Evolutionary conservation across 2,329 filamentous ascomycete species (phyloP).

Genomic region (Coleophoma crateriformis): DNA sequence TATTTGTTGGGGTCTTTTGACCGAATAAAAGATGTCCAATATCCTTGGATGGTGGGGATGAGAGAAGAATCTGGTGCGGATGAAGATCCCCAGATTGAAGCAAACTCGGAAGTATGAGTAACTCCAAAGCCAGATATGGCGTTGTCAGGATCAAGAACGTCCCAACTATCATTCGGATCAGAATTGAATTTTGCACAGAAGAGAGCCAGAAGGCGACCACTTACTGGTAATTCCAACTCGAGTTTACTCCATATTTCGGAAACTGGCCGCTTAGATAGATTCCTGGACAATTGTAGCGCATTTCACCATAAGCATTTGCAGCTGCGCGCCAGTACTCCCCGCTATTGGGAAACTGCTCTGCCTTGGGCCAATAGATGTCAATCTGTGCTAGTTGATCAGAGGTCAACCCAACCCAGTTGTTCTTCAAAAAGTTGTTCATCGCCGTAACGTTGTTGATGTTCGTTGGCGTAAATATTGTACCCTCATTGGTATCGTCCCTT

Average conservation of each 20-base stretch:
- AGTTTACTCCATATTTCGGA: constrained; percentile 24
- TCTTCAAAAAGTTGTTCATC: constrained; percentile 48
- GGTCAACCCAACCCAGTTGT: constrained; percentile 53
- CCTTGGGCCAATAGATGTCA: constrained; percentile 48
- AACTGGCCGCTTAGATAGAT: constrained; percentile 38
- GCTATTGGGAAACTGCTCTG: constrained; percentile 38
- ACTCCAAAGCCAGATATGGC: constrained; percentile 54
- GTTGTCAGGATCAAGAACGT: constrained; percentile 54
- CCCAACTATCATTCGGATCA: constrained; percentile 36
- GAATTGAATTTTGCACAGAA: neutral
- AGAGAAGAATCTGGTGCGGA: constrained; percentile 47
- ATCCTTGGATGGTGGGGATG: constrained; percentile 58
- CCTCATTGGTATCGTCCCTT: constrained; percentile 58
- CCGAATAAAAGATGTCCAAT: constrained; percentile 71
- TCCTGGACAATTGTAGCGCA: constrained; percentile 60
- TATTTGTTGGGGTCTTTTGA: constrained; percentile 59
- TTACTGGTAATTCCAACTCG: constrained; percentile 59
- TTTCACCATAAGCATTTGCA: constrained; percentile 55
- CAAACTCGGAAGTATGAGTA: constrained; percentile 60
- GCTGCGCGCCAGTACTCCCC: constrained; percentile 54
- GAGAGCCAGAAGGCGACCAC: neutral
- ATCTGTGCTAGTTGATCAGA: constrained; percentile 42
- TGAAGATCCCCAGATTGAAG: constrained; percentile 67
- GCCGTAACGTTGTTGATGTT: constrained; percentile 38
- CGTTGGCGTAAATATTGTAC: constrained; percentile 53